Percentiles rank a stretch among this genome's conserved stretches.
phyloP scores from a whole-genome alignment of 1,284 basidiomycete species.

The Gomphus bonarii region DNA sequence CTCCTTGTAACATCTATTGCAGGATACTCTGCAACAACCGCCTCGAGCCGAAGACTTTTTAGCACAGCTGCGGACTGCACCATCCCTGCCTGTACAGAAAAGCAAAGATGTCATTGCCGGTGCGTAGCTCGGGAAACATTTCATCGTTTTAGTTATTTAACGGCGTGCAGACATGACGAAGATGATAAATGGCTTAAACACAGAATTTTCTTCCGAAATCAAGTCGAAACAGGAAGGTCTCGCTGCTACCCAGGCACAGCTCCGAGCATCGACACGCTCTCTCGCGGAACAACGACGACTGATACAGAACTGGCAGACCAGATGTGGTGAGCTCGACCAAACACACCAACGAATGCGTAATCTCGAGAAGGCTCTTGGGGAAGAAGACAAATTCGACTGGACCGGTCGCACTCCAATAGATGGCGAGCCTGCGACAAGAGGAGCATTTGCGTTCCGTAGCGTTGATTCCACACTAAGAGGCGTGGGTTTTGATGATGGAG shows the following conservation, averaged over 20 bases:
- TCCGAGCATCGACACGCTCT: constrained; percentile 83
- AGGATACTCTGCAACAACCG: constrained; percentile 19
- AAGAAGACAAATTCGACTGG: constrained; percentile 81
- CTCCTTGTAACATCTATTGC: constrained; percentile 9
- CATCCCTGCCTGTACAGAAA: constrained; percentile 70
- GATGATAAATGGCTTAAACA: constrained; percentile 70
- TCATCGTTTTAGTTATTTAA: neutral
- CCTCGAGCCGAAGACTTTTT: constrained; percentile 69
- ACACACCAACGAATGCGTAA: constrained; percentile 70
- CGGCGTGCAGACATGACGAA: constrained; percentile 60
- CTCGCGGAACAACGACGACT: constrained; percentile 84
- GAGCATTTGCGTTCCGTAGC: constrained; percentile 58
- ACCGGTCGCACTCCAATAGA: constrained; percentile 69
- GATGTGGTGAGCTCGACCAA: constrained; percentile 69
- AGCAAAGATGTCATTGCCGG: constrained; percentile 86
- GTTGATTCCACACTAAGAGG: constrained; percentile 49
- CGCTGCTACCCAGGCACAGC: constrained; percentile 76
- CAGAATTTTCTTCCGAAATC: constrained; percentile 78
- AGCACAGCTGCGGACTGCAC: constrained; percentile 55
- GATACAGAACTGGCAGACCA: constrained; percentile 62
- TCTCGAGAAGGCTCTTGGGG: constrained; percentile 65
- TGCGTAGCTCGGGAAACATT: constrained; percentile 22
- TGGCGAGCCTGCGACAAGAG: constrained; percentile 34
- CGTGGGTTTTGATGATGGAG: constrained; percentile 42
- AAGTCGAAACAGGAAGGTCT: constrained; percentile 81